Evolutionary conservation across 768 basidiomycete genomes (phyloP).

Genomic region (Lactarius evosmus): DNA sequence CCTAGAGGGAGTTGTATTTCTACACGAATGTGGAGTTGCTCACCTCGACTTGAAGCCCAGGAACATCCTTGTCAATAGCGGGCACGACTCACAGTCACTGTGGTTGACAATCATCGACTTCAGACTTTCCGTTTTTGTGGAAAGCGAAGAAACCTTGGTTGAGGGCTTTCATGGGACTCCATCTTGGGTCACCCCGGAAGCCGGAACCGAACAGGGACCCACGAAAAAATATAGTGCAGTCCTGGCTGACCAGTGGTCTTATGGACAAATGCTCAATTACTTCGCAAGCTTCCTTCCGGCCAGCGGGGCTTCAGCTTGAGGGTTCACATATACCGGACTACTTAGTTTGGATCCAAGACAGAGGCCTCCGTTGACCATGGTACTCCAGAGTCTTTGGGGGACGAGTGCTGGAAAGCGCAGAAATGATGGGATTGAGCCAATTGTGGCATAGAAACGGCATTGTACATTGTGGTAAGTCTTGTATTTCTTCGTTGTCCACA

Average conservation of each 20-base stretch:
- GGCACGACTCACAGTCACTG: background rate
- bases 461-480: too few relatives aligned
- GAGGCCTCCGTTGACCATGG: too few relatives aligned
- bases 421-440: too few relatives aligned
- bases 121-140: background rate
- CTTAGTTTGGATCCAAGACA: too few relatives aligned
- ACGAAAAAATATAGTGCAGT: background rate
- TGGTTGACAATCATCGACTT: background rate
- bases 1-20: background rate
- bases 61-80: background rate
- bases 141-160: background rate
- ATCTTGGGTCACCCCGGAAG: background rate
- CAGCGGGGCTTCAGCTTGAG: too few relatives aligned
- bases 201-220: background rate
- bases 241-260: background rate
- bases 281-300: background rate
- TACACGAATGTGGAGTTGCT: background rate
- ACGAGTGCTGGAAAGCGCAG: too few relatives aligned
- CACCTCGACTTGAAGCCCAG: background rate
- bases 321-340: too few relatives aligned
- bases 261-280: background rate
- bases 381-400: too few relatives aligned
- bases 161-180: background rate
- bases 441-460: too few relatives aligned
- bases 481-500: too few relatives aligned